phyloP scores from a whole-genome alignment of 2,329 filamentous ascomycete species.

The Alternaria longipes region DNA sequence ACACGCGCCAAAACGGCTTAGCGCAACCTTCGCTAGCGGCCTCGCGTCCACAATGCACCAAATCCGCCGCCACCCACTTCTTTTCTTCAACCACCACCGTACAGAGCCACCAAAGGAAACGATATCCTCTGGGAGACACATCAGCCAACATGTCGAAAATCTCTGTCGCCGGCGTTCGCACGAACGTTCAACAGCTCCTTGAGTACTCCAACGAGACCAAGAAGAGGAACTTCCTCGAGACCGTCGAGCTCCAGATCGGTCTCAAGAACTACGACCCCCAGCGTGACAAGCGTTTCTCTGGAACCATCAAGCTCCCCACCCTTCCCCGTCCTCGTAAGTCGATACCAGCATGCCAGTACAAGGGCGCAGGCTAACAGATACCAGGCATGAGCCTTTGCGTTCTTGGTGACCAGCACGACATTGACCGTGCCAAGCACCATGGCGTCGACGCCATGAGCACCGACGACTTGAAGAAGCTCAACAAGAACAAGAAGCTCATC shows the following conservation, averaged over 20 bases:
- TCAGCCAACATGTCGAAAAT: slow-evolving; percentile 77
- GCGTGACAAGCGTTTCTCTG: slow-evolving; percentile 99
- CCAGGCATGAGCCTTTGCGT: slow-evolving; percentile 64
- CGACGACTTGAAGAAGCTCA: slow-evolving; percentile 99
- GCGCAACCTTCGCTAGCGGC: slow-evolving; percentile 23
- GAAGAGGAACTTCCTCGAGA: slow-evolving; percentile 98
- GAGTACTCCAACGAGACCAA: slow-evolving; percentile 95
- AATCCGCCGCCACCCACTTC: slow-evolving; percentile 24
- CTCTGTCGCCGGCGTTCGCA: slow-evolving; percentile 92
- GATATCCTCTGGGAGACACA: slow-evolving; percentile 61
- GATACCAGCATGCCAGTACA: not conserved
- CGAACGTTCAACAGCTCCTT: slow-evolving; percentile 91
- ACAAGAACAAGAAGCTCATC: slow-evolving; percentile 99
- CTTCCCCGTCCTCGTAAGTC: slow-evolving; percentile 74
- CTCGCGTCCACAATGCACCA: slow-evolving; percentile 22
- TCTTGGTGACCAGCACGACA: slow-evolving; percentile 95
- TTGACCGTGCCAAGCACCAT: slow-evolving; percentile 99
- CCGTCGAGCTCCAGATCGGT: slow-evolving; percentile 73
- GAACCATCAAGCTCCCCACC: slow-evolving; percentile 93
- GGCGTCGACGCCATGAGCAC: slow-evolving; percentile 98
- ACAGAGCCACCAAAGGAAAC: slow-evolving; percentile 53
- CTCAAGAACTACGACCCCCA: slow-evolving; percentile 74
- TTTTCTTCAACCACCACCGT: slow-evolving; percentile 41
- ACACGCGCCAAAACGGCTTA: slow-evolving; percentile 17
- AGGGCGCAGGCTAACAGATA: slow-evolving; percentile 17